A percentile compares a stretch with the other conserved stretches of the same genome.
Conservation (phyloP, 2,329 filamentous ascomycete genomes). For the Fusarium oxysporum region DNA sequence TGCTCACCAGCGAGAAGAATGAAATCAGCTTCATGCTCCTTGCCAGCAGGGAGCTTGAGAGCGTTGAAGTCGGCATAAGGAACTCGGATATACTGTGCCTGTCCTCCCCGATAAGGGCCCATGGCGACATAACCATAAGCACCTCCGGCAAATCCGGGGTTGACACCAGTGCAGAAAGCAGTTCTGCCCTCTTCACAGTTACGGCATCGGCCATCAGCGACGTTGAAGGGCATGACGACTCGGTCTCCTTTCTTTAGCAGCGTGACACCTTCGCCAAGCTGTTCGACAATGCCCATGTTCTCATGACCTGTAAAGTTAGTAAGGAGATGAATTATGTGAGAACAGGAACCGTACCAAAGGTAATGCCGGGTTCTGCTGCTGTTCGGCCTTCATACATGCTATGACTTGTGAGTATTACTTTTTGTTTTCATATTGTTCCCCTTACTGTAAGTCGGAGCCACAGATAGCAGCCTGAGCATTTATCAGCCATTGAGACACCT, state of each 20-base stretch:
- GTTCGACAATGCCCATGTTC: conserved; percentile 69
- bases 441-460: conserved; percentile 62
- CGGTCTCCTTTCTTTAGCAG: conserved; percentile 71
- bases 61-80: conserved; percentile 77
- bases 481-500: conserved; percentile 6
- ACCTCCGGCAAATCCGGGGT: conserved; percentile 53
- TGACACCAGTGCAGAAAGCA: conserved; percentile 71
- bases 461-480: conserved; percentile 59
- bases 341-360: conserved; percentile 59
- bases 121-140: conserved; percentile 68
- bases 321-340: too few species aligned
- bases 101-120: conserved; percentile 64
- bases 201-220: conserved; percentile 70
- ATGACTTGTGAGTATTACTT: conserved; percentile 20
- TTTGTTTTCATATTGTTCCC: neutral
- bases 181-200: conserved; percentile 74
- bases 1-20: conserved; percentile 57
- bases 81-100: conserved; percentile 73
- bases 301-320: conserved; percentile 58
- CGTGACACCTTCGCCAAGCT: conserved; percentile 68
- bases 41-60: conserved; percentile 69
- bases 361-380: conserved; percentile 70
- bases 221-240: conserved; percentile 74
- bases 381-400: conserved; percentile 75
- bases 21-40: conserved; percentile 71